A percentile compares a stretch with the other conserved stretches of the same genome.
Evolutionary conservation across 2,329 filamentous ascomycete species (phyloP).

Genomic region (Ceratocystis albifundus): DNA sequence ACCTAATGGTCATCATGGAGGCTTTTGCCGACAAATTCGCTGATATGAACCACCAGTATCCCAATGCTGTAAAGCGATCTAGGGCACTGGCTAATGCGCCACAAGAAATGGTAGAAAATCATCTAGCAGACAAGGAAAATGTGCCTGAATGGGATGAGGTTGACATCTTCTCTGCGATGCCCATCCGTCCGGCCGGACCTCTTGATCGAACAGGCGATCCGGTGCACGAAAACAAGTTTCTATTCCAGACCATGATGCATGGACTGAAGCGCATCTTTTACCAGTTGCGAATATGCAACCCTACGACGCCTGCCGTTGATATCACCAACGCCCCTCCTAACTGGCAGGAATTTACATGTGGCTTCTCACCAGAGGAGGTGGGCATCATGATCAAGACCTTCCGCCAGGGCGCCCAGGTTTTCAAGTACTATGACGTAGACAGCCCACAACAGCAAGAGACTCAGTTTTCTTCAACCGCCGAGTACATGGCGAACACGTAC

Average conservation of each 20-base stretch:
- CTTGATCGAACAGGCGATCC: slow-evolving; percentile 81
- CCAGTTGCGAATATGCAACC: slow-evolving; percentile 81
- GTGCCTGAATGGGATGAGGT: slow-evolving; percentile 95
- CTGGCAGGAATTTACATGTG: slow-evolving; percentile 91
- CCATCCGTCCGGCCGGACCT: slow-evolving; percentile 68
- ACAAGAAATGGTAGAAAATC: slow-evolving; percentile 67
- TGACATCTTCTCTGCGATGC: slow-evolving; percentile 91
- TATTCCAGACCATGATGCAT: slow-evolving; percentile 93
- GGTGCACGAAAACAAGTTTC: slow-evolving; percentile 90
- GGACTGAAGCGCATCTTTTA: slow-evolving; percentile 86
- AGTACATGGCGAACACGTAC: slow-evolving; percentile 89
- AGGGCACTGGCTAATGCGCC: slow-evolving; percentile 37
- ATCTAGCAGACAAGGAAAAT: slow-evolving; percentile 67
- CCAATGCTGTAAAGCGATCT: slow-evolving; percentile 87
- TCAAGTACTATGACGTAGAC: slow-evolving; percentile 91
- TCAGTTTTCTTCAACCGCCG: slow-evolving; percentile 52
- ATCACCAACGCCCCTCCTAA: slow-evolving; percentile 68
- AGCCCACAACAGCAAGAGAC: slow-evolving; percentile 39
- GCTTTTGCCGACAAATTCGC: slow-evolving; percentile 98
- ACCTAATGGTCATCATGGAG: slow-evolving; percentile 92
- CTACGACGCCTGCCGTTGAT: slow-evolving; percentile 50
- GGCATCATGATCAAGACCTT: slow-evolving; percentile 95
- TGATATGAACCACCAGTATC: slow-evolving; percentile 92
- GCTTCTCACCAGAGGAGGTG: slow-evolving; percentile 94
- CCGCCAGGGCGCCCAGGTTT: slow-evolving; percentile 89